Conservation (phyloP, 225 moss, liverwort and hornwort species). For the Thuidium tamariscinum region DNA sequence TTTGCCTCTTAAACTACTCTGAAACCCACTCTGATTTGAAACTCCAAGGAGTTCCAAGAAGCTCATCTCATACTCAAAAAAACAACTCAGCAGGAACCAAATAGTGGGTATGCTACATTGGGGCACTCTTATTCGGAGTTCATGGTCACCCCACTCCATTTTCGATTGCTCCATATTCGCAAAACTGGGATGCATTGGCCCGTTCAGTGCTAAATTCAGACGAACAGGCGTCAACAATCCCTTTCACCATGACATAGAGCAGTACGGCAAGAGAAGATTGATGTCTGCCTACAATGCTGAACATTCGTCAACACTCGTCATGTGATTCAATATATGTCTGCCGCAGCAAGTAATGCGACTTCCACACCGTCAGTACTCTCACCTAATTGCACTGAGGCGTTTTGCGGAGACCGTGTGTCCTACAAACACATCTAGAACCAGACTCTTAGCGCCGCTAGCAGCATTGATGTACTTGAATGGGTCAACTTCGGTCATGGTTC, state of each 20-base stretch:
- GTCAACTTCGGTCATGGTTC: background rate
- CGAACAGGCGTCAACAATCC: background rate
- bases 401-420: background rate
- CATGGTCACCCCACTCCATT: constrained; percentile 28
- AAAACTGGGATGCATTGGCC: background rate
- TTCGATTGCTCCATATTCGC: constrained; percentile 19
- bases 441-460: background rate
- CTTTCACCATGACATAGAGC: background rate
- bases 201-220: background rate
- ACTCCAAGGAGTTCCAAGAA: background rate
- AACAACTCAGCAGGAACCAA: background rate
- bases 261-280: background rate
- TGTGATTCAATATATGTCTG: background rate
- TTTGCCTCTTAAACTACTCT: background rate
- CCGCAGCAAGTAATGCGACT: background rate
- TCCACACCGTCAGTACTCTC: background rate
- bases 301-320: background rate
- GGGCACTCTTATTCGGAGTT: constrained; percentile 17
- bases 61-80: background rate
- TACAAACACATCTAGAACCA: background rate
- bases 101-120: background rate
- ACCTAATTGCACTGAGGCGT: background rate
- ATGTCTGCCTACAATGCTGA: background rate
- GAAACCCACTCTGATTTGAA: background rate
- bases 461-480: background rate